Base-by-base conservation (phyloP, 1,284 basidiomycete genomes). In the Leccinum variabile region DNA sequence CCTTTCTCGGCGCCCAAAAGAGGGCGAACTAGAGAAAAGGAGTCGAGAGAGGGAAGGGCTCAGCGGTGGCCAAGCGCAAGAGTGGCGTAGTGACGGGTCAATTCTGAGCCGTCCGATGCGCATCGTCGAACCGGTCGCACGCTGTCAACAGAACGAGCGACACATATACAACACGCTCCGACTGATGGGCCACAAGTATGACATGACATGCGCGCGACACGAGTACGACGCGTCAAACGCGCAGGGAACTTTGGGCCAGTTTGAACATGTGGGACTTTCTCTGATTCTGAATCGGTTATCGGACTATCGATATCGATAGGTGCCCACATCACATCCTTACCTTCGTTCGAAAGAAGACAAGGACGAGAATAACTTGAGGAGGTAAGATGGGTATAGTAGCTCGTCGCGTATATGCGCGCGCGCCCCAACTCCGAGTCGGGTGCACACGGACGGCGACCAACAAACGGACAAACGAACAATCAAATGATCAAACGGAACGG, bases 1-100 rank as follows among this genome's bases (percentile, higher is more conserved):
- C 59, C 59, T 49, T 33, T 56, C 59, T 67, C 66, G 22, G 64
- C 55, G 60, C 63, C 66, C 66, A 65, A 30, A 52, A 61, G 52
- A 61, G 61, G 64, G 64, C 70, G 57, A 58, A 5, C 59, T 61
- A 25, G 65, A 68, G 60, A 67, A 2, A 56, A 61, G 59, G 60
- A 57, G 6, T 58, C 55, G 30, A n/a, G 6, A 3, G 11, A 14
- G 25, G 16, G 46, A 37, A 22, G 18, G 18, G 18, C 18, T 22
- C 18, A 22, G 18, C 18, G 25, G 25, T 25, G 44, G 18, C 10
- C 18, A 46, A 46, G 44, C 44, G 10, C 44, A 46, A 16, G n/a
- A 46, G 44, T 18, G 18, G 44, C 44, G 13, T 37, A 37, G 11
- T 14, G 28, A 37, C 35, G 16, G 16, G 10, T 5, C n/a, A 46